Evolutionary conservation across 2,329 filamentous ascomycete genomes (phyloP), one percentile per base, ranked within the genome.

Genomic region (Fusarium cicatricum): DNA sequence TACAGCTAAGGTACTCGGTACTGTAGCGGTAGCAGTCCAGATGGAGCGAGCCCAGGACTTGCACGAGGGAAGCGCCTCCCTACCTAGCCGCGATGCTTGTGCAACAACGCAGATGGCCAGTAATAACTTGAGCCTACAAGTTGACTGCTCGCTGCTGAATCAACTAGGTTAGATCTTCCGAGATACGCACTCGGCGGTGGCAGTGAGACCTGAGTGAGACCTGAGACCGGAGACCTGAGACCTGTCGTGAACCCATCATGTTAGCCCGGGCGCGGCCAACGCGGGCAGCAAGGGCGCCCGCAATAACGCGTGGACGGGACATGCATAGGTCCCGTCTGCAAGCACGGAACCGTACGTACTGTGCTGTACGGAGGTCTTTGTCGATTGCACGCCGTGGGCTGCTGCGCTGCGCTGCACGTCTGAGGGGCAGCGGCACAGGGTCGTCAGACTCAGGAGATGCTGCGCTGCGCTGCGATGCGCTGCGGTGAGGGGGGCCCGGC

Each of bases 401-500:
- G 29, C 39, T 46, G 29, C 11, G 41, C n/a, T n/a, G n/a, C n/a
- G 32, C 55, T 52, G 50, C 43, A 61, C 37, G 47, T 47, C 36
- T 59, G 60, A 62, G 57, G 60, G 54, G 52, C 45, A 55, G 57
- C 26, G 37, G 32, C 31, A 40, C 33, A 40, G 53, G 48, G 36
- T 42, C 49, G 50, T 56, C 55, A 54, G 60, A 55, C 40, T 48
- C 40, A 58, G 56, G 44, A 57, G 52, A 52, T 38, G 60, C 42
- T 45, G 55, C 32, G 36, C 4, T 12, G 37, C 23, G 46, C 48
- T 59, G 46, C 49, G 39, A 44, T 56, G 58, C 34, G 55, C 50
- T 42, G 55, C 28, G 42, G 36, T 32, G 11, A 31, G 46, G 37
- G 19, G 59, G 34, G 28, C 32, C 46, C 43, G 44, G 46, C 36